These are phyloP conservation scores for Trichophyton benhamiae DNA, from an alignment of 2,329 filamentous ascomycete species.

Conservation along the genomic window DNA sequence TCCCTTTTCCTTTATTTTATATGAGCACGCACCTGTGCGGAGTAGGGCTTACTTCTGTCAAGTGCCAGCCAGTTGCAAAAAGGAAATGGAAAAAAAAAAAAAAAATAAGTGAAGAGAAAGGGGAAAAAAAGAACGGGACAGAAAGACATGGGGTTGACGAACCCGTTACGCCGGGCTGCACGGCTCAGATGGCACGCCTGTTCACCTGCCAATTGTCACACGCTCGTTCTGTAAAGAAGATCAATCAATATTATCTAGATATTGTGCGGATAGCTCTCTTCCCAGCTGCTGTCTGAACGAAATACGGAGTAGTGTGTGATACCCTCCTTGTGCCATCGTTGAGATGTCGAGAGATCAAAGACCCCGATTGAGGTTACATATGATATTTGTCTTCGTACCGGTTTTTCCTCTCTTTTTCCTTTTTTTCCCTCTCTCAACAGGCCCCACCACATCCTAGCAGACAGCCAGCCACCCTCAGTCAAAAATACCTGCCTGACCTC, in stretches of 20 bases:
- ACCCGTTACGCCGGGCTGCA: conserved; percentile 3
- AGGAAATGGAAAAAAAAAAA: neutral
- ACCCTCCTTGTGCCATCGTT: neutral
- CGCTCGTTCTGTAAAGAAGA: neutral
- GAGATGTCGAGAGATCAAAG: neutral
- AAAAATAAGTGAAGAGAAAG: neutral
- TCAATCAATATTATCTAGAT: neutral
- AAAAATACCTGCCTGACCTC: neutral
- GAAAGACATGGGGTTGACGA: neutral
- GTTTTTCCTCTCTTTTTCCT: neutral
- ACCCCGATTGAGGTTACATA: neutral
- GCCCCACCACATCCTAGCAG: neutral
- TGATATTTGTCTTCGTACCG: neutral
- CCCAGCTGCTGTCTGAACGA: no score
- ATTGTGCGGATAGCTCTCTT: neutral
- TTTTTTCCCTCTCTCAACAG: neutral
- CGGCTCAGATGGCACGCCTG: neutral
- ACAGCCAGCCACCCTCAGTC: neutral
- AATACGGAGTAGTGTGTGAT: neutral
- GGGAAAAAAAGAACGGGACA: neutral
- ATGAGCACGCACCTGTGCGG: neutral
- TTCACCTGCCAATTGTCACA: neutral
- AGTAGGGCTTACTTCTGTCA: neutral
- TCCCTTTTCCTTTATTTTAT: neutral
- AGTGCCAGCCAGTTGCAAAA: neutral